Evolutionary conservation across 371 early-diverging fungal species (phyloP), one percentile per base, ranked within the genome.

Genomic region (Mortierella sp.): DNA sequence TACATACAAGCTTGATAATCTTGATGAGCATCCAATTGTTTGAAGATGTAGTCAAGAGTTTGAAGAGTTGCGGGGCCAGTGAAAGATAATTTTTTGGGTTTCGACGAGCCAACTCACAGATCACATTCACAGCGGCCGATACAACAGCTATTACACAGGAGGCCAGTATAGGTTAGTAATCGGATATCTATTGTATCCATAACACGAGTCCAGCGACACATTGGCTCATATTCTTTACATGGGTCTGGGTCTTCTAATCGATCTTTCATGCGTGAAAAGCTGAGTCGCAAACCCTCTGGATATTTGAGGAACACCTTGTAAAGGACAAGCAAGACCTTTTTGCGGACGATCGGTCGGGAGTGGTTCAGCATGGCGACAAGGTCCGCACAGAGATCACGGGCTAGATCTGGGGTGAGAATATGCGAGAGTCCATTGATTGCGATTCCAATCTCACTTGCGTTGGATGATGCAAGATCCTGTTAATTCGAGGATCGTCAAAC

Each of bases 11-110:
- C 83, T 98, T 98, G 70, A 97, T 95, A 31, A 98, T 94, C 76
- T 98, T 98, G 84, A 98, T 98, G 29, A 97, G 88, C 95, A 97
- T 97, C 99, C 98, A 98, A 84, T 97, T 97, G 83, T 97, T 98
- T 15, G 89, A 85, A 6, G 95, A 93, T 15, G 93, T 91, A 0
- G 94, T 97, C 65, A 98, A 79, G 53, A 98, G 85, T 9, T 91
- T 92, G 83, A 95, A 98, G 3, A 98, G 86, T 53, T 96, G 95
- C 19, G 99, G 99, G 3, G 97, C 99, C 22, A 98, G 89, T 0
- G 96, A 90, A 22, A 98, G 85, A 81, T 97, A 98, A 68, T 92
- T 94, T 64, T 90, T 91, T 10, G 99, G 98, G 63, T 96, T 96
- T 73, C 92, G 90, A 28, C 94, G 85, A 9, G 98, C 96, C 60